A percentile compares a stretch with the other conserved stretches of the same genome.
These are phyloP conservation scores for Podosphaera aphanis DNA, from an alignment of 2,329 filamentous ascomycete species.

Conservation along the genomic window DNA sequence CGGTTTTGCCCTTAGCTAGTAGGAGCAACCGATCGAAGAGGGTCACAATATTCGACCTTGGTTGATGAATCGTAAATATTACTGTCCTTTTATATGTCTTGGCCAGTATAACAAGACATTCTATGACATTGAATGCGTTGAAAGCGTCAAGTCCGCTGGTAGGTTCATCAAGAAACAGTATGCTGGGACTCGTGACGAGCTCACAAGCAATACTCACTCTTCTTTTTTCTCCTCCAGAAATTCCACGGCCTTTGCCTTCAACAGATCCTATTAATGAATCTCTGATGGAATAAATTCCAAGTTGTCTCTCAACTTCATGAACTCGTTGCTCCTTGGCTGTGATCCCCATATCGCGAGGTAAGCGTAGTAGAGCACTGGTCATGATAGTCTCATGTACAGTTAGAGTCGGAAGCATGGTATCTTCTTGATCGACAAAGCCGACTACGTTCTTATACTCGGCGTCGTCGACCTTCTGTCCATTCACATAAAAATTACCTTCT, in stretches of 20 bases:
- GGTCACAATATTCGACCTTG: constrained; percentile 91
- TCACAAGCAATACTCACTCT: constrained; percentile 94
- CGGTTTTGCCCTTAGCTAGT: constrained; percentile 66
- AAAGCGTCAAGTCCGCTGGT: constrained; percentile 89
- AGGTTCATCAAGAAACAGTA: constrained; percentile 89
- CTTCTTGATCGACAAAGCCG: constrained; percentile 94
- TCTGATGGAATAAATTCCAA: constrained; percentile 82
- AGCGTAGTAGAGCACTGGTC: constrained; percentile 70
- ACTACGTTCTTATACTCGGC: constrained; percentile 74
- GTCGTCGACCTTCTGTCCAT: constrained; percentile 73
- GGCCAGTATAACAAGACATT: constrained; percentile 80
- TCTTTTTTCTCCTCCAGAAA: constrained; percentile 90
- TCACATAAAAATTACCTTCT: constrained; percentile 68
- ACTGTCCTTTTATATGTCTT: constrained; percentile 95
- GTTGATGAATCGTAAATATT: constrained; percentile 95
- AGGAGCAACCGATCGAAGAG: constrained; percentile 88
- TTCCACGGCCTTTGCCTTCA: constrained; percentile 77
- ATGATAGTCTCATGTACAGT: constrained; percentile 96
- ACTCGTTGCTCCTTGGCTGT: constrained; percentile 78
- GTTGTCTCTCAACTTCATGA: constrained; percentile 79
- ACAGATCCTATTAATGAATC: constrained; percentile 82
- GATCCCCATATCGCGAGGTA: constrained; percentile 79
- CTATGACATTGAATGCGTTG: constrained; percentile 95
- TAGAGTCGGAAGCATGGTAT: constrained; percentile 84
- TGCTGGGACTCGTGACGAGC: constrained; percentile 87